phyloP scores from a whole-genome alignment of 176 grass and related monocot species.

The Chloris gayana region DNA sequence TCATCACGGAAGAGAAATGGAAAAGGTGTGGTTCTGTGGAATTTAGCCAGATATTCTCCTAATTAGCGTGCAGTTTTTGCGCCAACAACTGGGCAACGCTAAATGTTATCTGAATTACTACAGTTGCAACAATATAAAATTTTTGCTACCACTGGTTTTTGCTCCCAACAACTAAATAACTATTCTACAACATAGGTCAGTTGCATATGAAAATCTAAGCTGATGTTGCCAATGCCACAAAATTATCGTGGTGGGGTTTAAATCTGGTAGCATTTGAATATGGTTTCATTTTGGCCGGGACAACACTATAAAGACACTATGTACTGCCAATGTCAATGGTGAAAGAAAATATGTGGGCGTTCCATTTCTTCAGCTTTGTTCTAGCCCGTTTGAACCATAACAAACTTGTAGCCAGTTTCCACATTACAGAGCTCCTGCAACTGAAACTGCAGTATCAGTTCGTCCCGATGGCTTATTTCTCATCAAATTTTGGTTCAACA shows the following conservation, averaged over 20 bases:
- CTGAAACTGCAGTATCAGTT: not conserved
- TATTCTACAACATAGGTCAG: not conserved
- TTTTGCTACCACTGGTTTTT: not conserved
- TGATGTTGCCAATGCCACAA: not conserved
- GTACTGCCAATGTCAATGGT: not conserved
- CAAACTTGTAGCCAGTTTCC: not conserved
- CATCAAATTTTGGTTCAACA: not conserved
- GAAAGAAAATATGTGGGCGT: not conserved
- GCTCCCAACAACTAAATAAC: not conserved
- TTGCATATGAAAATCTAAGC: not conserved
- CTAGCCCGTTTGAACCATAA: not conserved
- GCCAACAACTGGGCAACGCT: too few species aligned
- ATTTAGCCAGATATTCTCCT: not conserved
- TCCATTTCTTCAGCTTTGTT: not conserved
- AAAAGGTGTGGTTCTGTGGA: not conserved
- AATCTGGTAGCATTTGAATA: too few species aligned
- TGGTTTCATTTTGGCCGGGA: not conserved
- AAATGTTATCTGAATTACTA: too few species aligned
- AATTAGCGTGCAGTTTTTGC: not conserved
- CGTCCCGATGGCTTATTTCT: not conserved
- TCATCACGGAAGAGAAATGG: slow-evolving; percentile 4
- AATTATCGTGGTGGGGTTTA: too few species aligned
- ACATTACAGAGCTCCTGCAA: not conserved
- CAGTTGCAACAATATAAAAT: too few species aligned
- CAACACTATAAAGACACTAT: not conserved